These are phyloP conservation scores for Naganishia vishniacii DNA, from an alignment of 768 basidiomycete species.

Conservation along the genomic window DNA sequence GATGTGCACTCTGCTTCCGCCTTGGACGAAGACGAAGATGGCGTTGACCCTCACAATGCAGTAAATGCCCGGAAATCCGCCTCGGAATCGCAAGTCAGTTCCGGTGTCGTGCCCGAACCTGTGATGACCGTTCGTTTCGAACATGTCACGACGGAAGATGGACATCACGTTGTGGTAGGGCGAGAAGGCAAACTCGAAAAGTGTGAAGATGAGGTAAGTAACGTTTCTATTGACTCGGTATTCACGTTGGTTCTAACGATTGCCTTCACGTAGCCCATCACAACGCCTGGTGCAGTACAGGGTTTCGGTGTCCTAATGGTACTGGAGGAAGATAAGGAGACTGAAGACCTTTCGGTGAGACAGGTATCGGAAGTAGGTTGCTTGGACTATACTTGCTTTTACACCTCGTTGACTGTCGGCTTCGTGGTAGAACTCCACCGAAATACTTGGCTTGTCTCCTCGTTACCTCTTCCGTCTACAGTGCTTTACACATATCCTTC, in stretches of 20 bases:
- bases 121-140: slow-evolving; percentile 62
- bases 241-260: background rate
- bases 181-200: slow-evolving; percentile 60
- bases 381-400: background rate
- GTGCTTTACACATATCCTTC: slow-evolving; percentile 67
- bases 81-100: slow-evolving; percentile 18
- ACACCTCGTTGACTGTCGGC: background rate
- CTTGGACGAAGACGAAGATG: slow-evolving; percentile 19
- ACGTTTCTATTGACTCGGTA: slow-evolving; percentile 3
- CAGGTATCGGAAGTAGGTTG: slow-evolving; percentile 72
- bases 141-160: slow-evolving; percentile 60
- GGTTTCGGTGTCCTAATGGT: slow-evolving; percentile 75
- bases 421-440: slow-evolving; percentile 60
- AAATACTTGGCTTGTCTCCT: slow-evolving; percentile 69
- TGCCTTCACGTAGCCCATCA: slow-evolving; percentile 59
- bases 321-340: slow-evolving; percentile 59
- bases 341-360: slow-evolving; percentile 57
- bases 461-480: slow-evolving; percentile 64
- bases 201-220: slow-evolving; percentile 69
- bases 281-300: slow-evolving; percentile 74
- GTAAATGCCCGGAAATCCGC: background rate
- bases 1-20: slow-evolving; percentile 28
- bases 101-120: slow-evolving; percentile 39
- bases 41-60: slow-evolving; percentile 14
- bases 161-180: slow-evolving; percentile 66